Evolutionary conservation across 371 early-diverging fungal species (phyloP), one percentile per base, ranked within the genome.

Genomic region (Apophysomyces variabilis): DNA sequence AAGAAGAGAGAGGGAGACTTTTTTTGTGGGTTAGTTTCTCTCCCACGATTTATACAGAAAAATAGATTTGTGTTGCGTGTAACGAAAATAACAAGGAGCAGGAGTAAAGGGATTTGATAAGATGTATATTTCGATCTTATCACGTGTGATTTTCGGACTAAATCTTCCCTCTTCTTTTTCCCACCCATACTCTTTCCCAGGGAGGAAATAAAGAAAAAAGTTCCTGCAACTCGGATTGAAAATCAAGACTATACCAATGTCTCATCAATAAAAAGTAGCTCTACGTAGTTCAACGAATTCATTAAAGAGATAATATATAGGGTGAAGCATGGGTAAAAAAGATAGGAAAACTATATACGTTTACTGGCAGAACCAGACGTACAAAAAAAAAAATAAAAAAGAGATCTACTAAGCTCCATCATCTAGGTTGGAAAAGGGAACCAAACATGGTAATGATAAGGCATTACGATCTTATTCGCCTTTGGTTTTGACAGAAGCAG

Each of bases 81-180:
- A 74, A 79, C 74, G 66, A 71, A 70, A 73, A 65, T 62, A 71
- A 66, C 60, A 68, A 68, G 66, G 75, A 67, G 60, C 21, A 54
- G 45, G 47, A 46, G 38, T 26, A 38, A 56, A 32, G 69, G 57
- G 59, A 44, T 56, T 46, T 67, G 80, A 77, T 76, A 79, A 79
- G 75, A 79, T 79, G 69, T 43, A 36, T 62, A 50, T 35, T 54
- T 70, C 62, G 69, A 75, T 76, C 77, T 76, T 79, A 75, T 79
- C 80, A 79, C 77, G 73, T 77, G 77, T 62, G 69, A 71, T 68
- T 65, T 62, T 62, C 54, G 54, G 54, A 50, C 69, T 39, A 60
- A 16, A 38, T 69, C 9, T 21, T 50, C 21, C 14, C 47, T 69
- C 9, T 21, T 50, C 21, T 50, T 50, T 50, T 69, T 69, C 66